Evolutionary conservation across 805 yeast genomes (phyloP).

Genomic region (Candida coleopterorum): DNA sequence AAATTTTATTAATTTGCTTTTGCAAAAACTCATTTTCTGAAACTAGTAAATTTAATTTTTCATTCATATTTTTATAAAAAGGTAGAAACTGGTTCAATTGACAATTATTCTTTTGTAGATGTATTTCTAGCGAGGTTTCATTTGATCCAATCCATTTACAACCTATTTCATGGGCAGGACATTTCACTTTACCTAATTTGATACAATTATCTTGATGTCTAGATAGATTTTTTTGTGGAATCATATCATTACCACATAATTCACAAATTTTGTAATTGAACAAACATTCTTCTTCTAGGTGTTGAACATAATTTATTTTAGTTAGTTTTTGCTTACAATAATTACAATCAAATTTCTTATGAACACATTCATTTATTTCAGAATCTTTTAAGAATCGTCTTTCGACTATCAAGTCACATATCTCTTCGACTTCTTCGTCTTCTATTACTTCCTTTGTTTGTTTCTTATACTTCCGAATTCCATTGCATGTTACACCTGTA

Average conservation of each 20-base stretch:
- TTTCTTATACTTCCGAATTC: constrained; percentile 13
- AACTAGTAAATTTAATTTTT: constrained; percentile 21
- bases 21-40: constrained; percentile 38
- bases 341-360: constrained; percentile 29
- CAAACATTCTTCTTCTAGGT: constrained; percentile 35
- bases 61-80: constrained; percentile 16
- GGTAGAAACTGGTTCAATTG: constrained; percentile 28
- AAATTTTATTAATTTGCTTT: constrained; percentile 39
- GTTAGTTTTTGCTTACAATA: constrained; percentile 29
- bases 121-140: constrained; percentile 33
- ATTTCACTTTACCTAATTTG: constrained; percentile 33
- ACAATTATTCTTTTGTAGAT: constrained; percentile 26
- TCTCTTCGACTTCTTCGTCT: constrained; percentile 5
- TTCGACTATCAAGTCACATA: constrained; percentile 17
- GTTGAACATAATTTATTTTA: constrained; percentile 25
- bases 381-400: constrained; percentile 15
- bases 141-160: constrained; percentile 44
- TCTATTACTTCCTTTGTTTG: constrained; percentile 1
- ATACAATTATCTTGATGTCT: constrained; percentile 41
- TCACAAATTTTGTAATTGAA: constrained; percentile 39
- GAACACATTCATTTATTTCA: constrained; percentile 32
- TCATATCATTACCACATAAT: constrained; percentile 37
- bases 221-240: constrained; percentile 32
- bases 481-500: constrained; percentile 33
- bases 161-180: constrained; percentile 47